Evolutionary conservation across 768 basidiomycete species (phyloP).

Genomic region (Lentinula detonsa): DNA sequence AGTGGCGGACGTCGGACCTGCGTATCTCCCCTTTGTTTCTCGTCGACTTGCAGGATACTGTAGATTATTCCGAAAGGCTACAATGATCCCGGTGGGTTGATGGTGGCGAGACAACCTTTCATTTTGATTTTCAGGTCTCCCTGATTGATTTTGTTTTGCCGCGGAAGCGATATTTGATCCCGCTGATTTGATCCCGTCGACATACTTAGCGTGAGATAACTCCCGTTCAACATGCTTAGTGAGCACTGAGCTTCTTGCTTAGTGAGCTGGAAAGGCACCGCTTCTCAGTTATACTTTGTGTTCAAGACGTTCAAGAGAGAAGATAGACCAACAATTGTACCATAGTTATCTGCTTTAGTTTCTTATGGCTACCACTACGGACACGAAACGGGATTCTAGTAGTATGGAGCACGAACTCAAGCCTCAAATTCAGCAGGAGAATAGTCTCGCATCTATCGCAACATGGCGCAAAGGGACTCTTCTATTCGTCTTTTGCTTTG

Average conservation of each 20-base stretch:
- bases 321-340: background rate
- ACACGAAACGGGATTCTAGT: background rate
- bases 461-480: slow-evolving; percentile 21
- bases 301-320: background rate
- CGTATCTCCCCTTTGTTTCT: too few species aligned
- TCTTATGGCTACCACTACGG: background rate
- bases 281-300: background rate
- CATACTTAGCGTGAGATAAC: background rate
- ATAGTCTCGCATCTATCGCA: slow-evolving; percentile 12
- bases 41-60: too few species aligned
- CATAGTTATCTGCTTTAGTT: background rate
- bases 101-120: too few species aligned
- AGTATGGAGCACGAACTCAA: background rate
- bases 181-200: background rate
- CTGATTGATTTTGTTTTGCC: too few species aligned
- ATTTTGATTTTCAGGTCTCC: too few species aligned
- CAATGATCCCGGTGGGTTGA: too few species aligned
- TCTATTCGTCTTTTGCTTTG: slow-evolving; percentile 30
- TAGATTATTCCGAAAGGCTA: too few species aligned
- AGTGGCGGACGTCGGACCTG: too few species aligned
- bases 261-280: background rate
- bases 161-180: background rate
- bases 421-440: background rate
- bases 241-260: background rate
- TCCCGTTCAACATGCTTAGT: background rate